These are phyloP conservation scores for Aschersonia sp. DNA, from an alignment of 2,329 filamentous ascomycete genomes.

Conservation along the genomic window DNA sequence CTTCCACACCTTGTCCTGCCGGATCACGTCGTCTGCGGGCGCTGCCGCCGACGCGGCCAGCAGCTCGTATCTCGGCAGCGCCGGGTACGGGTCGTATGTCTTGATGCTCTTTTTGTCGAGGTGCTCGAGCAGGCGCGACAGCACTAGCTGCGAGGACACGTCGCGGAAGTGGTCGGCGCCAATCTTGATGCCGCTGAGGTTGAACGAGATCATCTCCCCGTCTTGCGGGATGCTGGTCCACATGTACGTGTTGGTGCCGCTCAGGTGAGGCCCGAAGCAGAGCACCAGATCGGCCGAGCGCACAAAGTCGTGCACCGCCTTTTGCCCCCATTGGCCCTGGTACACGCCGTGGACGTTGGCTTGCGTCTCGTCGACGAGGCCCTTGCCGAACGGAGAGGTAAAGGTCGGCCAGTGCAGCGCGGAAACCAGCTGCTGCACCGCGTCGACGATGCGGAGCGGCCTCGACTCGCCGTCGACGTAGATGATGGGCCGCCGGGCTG, in stretches of 20 bases:
- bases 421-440: constrained; percentile 26
- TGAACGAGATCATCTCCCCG: constrained; percentile 17
- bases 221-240: constrained; percentile 21
- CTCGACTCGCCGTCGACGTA: constrained; percentile 36
- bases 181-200: constrained; percentile 15
- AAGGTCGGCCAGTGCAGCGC: constrained; percentile 30
- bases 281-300: constrained; percentile 28
- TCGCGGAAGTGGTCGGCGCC: constrained; percentile 16
- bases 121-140: constrained; percentile 8
- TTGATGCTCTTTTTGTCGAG: constrained; percentile 10
- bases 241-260: constrained; percentile 28
- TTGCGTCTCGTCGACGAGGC: constrained; percentile 30
- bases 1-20: constrained; percentile 32
- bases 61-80: constrained; percentile 12
- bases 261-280: constrained; percentile 29
- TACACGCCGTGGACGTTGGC: constrained; percentile 35
- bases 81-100: constrained; percentile 11
- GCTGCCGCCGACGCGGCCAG: constrained; percentile 2
- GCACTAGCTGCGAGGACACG: constrained; percentile 8
- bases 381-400: constrained; percentile 32
- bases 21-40: constrained; percentile 1
- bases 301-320: constrained; percentile 19
- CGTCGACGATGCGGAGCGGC: constrained; percentile 22
- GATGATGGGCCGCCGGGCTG: constrained; percentile 31
- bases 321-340: constrained; percentile 23